A percentile compares a stretch with the other conserved stretches of the same genome.
phyloP scores from a whole-genome alignment of 106 monocot genomes.

The Gastrodia elata region DNA sequence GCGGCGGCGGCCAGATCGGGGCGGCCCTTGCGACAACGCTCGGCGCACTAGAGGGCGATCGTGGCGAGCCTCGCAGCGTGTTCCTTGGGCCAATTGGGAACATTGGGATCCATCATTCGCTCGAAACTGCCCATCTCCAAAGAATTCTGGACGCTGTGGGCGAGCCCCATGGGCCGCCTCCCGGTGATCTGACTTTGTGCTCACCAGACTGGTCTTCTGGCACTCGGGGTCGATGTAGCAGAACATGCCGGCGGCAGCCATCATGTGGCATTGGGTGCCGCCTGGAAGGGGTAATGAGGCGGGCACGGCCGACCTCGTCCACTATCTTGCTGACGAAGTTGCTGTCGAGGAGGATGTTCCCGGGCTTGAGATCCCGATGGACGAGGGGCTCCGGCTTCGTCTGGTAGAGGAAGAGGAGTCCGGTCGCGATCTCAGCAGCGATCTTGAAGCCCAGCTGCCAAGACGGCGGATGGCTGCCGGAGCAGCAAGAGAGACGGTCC shows the following conservation, averaged over 20 bases:
- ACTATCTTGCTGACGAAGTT: conserved; percentile 59
- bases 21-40: conserved; percentile 42
- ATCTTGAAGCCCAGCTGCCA: conserved; percentile 61
- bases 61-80: conserved; percentile 28
- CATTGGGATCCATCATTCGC: conserved; percentile 31
- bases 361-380: conserved; percentile 60
- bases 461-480: conserved; percentile 18
- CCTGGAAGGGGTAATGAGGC: conserved; percentile 24
- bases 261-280: conserved; percentile 38
- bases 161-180: conserved; percentile 41
- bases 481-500: conserved; percentile 34
- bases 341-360: conserved; percentile 45
- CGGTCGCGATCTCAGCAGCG: conserved; percentile 43
- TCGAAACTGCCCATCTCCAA: conserved; percentile 29
- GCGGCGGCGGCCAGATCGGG: conserved; percentile 32
- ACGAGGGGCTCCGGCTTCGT: conserved; percentile 52
- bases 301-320: conserved; percentile 48
- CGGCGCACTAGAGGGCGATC: conserved; percentile 37
- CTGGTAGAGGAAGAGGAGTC: conserved; percentile 51
- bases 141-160: conserved; percentile 22
- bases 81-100: conserved; percentile 45
- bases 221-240: conserved; percentile 76
- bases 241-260: conserved; percentile 51
- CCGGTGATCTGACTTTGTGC: conserved; percentile 58
- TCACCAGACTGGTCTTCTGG: conserved; percentile 54